Evolutionary conservation across 73 alveolate genomes (phyloP).

Genomic region (Paramecium sexaurelia): DNA sequence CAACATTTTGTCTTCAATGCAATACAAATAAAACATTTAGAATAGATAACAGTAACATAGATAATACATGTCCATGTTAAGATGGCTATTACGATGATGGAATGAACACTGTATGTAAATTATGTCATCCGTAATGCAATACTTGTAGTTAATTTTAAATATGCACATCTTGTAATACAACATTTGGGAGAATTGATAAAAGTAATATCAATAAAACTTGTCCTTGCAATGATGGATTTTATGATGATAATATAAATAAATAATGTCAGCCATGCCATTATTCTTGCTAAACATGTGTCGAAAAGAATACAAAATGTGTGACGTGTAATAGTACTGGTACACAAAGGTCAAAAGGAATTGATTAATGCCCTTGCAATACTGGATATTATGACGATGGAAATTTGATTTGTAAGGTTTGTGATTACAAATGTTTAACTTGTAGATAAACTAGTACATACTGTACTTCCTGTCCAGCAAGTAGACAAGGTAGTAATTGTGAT

Average conservation of each 20-base stretch:
- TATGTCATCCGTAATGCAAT: not conserved
- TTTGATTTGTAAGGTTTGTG: not conserved
- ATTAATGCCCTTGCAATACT: not conserved
- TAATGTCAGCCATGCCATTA: not conserved
- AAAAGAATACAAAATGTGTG: not conserved
- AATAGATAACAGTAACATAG: not conserved
- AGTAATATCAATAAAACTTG: not conserved
- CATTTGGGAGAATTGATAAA: not conserved
- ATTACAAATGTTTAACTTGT: not conserved
- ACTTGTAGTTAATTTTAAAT: not conserved
- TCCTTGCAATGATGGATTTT: not conserved
- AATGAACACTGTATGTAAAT: not conserved
- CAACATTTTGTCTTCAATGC: not conserved
- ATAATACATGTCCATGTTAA: not conserved
- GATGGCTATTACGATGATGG: constrained; percentile 26
- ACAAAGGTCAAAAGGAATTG: not conserved
- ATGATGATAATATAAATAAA: not conserved
- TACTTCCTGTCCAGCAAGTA: not conserved
- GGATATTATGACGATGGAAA: not conserved
- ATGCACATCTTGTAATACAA: not conserved
- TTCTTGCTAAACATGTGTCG: not conserved
- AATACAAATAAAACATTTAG: not conserved
- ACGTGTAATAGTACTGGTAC: not conserved
- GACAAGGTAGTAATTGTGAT: not conserved
- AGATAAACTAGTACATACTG: not conserved